Percentiles rank a stretch among this genome's conserved stretches.
These are phyloP conservation scores for Penicillium sclerotigenum DNA, from an alignment of 2,329 filamentous ascomycete genomes.

Conservation along the genomic window DNA sequence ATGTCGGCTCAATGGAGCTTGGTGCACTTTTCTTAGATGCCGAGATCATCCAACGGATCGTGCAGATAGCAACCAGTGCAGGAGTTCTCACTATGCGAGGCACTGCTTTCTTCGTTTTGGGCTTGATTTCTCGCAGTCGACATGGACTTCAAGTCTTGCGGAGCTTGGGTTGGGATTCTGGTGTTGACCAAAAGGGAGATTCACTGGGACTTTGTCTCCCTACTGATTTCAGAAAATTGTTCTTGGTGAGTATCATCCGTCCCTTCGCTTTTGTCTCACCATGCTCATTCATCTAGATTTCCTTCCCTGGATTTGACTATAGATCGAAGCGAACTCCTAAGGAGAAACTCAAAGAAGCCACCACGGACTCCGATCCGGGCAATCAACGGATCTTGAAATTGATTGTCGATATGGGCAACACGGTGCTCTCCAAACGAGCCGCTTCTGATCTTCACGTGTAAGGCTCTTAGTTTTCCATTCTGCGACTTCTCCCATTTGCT, in stretches of 20 bases:
- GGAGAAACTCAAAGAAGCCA: constrained; percentile 55
- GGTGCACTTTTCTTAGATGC: constrained; percentile 89
- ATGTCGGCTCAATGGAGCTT: constrained; percentile 96
- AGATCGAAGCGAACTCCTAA: constrained; percentile 43
- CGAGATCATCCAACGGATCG: constrained; percentile 82
- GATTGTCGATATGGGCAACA: constrained; percentile 85
- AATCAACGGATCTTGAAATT: constrained; percentile 78
- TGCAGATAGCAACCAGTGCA: constrained; percentile 81
- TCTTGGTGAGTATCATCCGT: constrained; percentile 58
- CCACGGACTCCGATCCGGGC: constrained; percentile 58
- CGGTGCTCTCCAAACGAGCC: constrained; percentile 84
- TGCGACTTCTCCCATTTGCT: not conserved
- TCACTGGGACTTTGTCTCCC: constrained; percentile 88
- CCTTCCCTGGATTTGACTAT: constrained; percentile 39
- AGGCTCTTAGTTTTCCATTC: constrained; percentile 26
- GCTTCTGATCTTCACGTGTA: constrained; percentile 70
- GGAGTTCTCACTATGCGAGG: constrained; percentile 90
- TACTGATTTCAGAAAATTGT: constrained; percentile 70
- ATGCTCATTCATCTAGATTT: constrained; percentile 33
- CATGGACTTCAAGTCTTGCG: constrained; percentile 90
- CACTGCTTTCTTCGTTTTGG: constrained; percentile 94
- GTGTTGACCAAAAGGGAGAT: constrained; percentile 75
- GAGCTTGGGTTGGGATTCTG: constrained; percentile 89
- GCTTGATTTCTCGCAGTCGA: constrained; percentile 83
- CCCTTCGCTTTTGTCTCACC: not conserved